phyloP scores from a whole-genome alignment of 495 filamentous ascomycete species.

The Thozetella sp. region DNA sequence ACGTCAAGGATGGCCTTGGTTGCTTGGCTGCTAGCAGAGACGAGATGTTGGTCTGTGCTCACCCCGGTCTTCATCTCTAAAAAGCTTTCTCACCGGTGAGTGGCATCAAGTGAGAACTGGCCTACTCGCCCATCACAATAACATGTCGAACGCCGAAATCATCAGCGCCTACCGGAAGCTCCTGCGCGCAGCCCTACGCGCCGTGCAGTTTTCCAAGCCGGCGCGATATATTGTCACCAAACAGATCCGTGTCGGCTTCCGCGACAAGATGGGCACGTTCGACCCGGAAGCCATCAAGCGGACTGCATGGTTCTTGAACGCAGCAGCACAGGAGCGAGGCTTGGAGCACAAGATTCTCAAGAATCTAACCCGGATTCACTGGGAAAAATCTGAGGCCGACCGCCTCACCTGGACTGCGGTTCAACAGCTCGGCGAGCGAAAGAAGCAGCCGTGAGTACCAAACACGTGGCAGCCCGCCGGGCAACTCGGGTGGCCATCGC shows the following conservation, averaged over 20 bases:
- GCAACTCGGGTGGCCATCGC: background rate
- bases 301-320: constrained; percentile 76
- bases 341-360: constrained; percentile 82
- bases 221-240: constrained; percentile 66
- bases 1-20: too few species aligned
- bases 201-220: constrained; percentile 79
- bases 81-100: too few species aligned
- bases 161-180: constrained; percentile 80
- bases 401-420: background rate
- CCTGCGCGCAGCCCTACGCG: constrained; percentile 71
- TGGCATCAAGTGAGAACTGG: too few species aligned
- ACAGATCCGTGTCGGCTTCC: constrained; percentile 72
- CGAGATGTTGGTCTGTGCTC: too few species aligned
- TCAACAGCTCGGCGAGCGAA: background rate
- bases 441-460: constrained; percentile 5
- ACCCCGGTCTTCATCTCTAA: too few species aligned
- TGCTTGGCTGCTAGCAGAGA: too few species aligned
- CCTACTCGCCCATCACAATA: too few species aligned
- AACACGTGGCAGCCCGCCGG: background rate
- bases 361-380: constrained; percentile 67
- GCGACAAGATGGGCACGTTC: constrained; percentile 56
- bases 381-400: constrained; percentile 14
- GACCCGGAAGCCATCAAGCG: constrained; percentile 63
- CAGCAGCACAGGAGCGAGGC: constrained; percentile 65
- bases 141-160: constrained; percentile 43